Base-by-base conservation (phyloP, 2,329 filamentous ascomycete species). In the Berkeleyomyces basicola region DNA sequence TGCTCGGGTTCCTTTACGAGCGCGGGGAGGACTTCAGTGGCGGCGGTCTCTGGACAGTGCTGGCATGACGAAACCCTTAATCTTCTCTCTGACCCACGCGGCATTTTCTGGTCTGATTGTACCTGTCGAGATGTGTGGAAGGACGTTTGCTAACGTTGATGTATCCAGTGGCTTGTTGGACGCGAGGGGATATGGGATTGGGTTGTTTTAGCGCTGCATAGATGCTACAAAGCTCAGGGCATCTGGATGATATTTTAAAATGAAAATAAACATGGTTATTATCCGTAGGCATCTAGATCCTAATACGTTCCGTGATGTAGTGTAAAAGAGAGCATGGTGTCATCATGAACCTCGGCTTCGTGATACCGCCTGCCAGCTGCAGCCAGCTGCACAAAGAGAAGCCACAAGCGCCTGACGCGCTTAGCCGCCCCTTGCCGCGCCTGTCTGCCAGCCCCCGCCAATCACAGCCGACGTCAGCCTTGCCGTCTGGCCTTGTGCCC, bases 61-160 rank as follows among this genome's bases (percentile, higher is more conserved):
- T 57, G 57, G 51, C 58, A 70, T 75, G 73, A 74, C 71, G 73
- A 75, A 65, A 66, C 64, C 55, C n/a, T 71, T 72, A 78, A 78
- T 78, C 76, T 78, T 78, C 76, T 78, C 76, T 78, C 76, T 78
- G 76, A 78, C n/a, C n/a, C 23, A 3, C 33, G 6, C n/a, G 33
- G 46, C 37, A 51, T 16, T 53, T 4, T 42, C 31, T 55, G 4
- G 11, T 5, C 9, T 42, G 16, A 14, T 36, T 10, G 1, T 5
- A 14, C 44, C 2, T 43, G 10, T 7, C 11, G 33, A 7, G 10
- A 16, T 10, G 37, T 53, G 1, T 23, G 31, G 23, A 33, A 33
- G 51, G 16, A 7, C 14, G 31, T n/a, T 53, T 14, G 36, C 44
- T 43, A 61, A 43, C 44, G 36, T 55, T 39, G 7, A 11, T 4